Base-by-base conservation (phyloP, 306 rosid species). In the Senna tora region DNA sequence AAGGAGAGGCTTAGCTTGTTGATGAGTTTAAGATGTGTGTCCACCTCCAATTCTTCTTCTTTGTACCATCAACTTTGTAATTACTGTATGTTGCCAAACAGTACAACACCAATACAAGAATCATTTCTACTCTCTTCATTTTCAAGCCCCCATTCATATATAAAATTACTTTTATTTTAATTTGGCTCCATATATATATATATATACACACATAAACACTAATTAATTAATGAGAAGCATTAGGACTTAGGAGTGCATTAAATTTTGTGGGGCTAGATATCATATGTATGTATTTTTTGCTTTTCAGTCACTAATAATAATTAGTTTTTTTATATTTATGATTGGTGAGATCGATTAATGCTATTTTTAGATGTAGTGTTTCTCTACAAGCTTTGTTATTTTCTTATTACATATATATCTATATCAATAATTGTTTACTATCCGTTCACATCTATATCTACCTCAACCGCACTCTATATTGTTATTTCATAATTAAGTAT, bases 1-100 rank as follows among this genome's bases (percentile, higher is more conserved):
- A 1, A 74, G 75, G 59, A 3, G 77, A n/a, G n/a, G n/a, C n/a
- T n/a, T n/a, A n/a, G 53, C 55, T 77, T 77, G 34, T 71, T 77
- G 46, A 74, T 14, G 45, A 52, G 10, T 43, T 77, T 59, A 0
- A 74, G 20, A 14, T 74, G 67, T 15, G 51, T 51, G 42, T 70
- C 81, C 67, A 71, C 36, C 13, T 71, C 77, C 39, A 71, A 41
- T 28, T 74, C 60, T 17, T 69, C 79, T 60, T 52, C 69, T 63
- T 47, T 10, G 30, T 14, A 5, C 8, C 64, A 64, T 34, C 0
- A 22, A 13, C 49, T 33, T 30, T 15, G 0, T 54, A 19, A 0
- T n/a, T n/a, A n/a, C 46, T 57, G 16, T 0, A 3, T 38, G 4
- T 34, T 16, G 73, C 54, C 61, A 71, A 65, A 25, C 46, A 64